Percentiles rank a stretch among this genome's conserved stretches.
Evolutionary conservation across 805 yeast species (phyloP).

Genomic region (Nakazawaea sp.): DNA sequence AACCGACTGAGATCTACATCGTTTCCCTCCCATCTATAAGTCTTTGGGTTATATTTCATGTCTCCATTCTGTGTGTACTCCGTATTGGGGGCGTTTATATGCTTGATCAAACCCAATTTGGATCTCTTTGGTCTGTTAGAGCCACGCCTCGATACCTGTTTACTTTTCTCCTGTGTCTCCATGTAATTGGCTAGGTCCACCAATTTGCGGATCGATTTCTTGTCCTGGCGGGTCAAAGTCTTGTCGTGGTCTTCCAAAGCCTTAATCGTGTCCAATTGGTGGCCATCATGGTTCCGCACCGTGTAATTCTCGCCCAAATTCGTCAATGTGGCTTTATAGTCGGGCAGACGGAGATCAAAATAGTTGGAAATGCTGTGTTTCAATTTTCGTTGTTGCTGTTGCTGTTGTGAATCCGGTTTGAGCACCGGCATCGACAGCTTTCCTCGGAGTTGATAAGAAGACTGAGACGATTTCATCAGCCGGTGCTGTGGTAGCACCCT

Average conservation of each 20-base stretch:
- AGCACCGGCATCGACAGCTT: slow-evolving; percentile 9
- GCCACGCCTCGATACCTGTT: slow-evolving; percentile 1
- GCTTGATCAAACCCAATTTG: slow-evolving; percentile 11
- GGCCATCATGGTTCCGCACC: slow-evolving; percentile 13
- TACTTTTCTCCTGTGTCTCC: slow-evolving; percentile 8
- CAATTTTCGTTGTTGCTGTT: neutral
- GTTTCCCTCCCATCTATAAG: slow-evolving; percentile 59
- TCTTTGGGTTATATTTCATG: slow-evolving; percentile 48
- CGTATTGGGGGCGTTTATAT: slow-evolving; percentile 5
- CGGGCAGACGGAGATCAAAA: neutral
- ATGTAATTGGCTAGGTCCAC: slow-evolving; percentile 12
- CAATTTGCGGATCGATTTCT: slow-evolving; percentile 12
- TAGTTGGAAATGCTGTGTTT: slow-evolving; percentile 9
- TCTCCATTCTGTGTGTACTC: slow-evolving; percentile 20
- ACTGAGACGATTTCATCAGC: neutral
- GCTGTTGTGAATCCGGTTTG: neutral
- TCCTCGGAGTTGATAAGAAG: neutral
- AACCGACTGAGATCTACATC: slow-evolving; percentile 49
- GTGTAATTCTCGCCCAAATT: slow-evolving; percentile 1
- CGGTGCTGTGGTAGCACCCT: neutral
- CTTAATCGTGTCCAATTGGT: slow-evolving; percentile 19
- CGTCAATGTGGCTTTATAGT: neutral
- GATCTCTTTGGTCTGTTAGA: neutral
- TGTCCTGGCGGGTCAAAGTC: slow-evolving; percentile 10
- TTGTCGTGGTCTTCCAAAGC: slow-evolving; percentile 15